Percentiles rank a stretch among this genome's conserved stretches.
Evolutionary conservation across 257 asterid genomes (phyloP).

Genomic region (Solanum pennellii): DNA sequence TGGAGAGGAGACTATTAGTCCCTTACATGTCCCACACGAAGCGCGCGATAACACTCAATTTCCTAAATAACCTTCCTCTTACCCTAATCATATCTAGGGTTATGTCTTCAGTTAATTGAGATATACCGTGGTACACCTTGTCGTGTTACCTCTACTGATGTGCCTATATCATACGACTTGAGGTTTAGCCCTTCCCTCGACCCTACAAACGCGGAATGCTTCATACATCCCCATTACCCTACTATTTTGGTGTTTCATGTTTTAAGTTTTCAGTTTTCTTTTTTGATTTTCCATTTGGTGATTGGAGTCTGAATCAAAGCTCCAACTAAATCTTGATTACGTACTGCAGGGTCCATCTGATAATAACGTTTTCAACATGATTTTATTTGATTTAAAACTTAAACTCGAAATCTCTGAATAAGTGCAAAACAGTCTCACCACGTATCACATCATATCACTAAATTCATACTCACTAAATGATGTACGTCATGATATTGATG

Average conservation of each 20-base stretch:
- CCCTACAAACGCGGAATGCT: neutral
- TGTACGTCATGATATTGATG: constrained; percentile 9
- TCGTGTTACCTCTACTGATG: neutral
- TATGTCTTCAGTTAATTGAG: too few species aligned
- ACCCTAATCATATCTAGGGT: neutral
- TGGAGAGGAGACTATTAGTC: neutral
- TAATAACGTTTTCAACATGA: accelerated
- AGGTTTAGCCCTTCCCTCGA: accelerated
- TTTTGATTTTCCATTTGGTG: too few species aligned
- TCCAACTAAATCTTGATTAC: too few species aligned
- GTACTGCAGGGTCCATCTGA: accelerated
- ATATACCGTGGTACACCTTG: neutral
- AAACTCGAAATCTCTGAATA: accelerated
- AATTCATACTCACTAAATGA: constrained; percentile 1
- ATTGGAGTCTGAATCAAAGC: too few species aligned
- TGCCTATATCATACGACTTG: neutral
- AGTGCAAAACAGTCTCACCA: too few species aligned
- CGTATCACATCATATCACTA: neutral
- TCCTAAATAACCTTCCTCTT: too few species aligned
- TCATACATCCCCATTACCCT: neutral
- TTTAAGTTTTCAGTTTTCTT: too few species aligned
- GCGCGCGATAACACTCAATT: neutral
- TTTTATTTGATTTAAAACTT: accelerated
- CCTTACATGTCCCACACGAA: too few species aligned
- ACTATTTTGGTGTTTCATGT: neutral